These are phyloP conservation scores for Hypholoma fasciculare DNA, from an alignment of 768 basidiomycete genomes.

Conservation along the genomic window DNA sequence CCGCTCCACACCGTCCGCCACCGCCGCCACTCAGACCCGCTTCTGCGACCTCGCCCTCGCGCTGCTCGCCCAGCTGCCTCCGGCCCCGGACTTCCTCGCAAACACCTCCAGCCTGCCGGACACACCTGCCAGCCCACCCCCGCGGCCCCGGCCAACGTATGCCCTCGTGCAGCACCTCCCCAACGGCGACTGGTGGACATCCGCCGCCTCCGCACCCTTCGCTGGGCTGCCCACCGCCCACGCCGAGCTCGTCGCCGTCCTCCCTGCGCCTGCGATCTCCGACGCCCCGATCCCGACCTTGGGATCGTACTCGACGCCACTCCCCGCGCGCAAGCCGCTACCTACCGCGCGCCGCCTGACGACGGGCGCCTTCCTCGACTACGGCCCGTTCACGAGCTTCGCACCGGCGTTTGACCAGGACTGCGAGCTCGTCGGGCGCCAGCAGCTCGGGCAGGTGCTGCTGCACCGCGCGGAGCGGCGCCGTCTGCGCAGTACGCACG, in stretches of 20 bases:
- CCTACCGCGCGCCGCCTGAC: conserved; percentile 56
- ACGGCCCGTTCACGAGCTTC: conserved; percentile 74
- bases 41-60: conserved; percentile 76
- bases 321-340: conserved; percentile 39
- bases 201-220: conserved; percentile 45
- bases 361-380: conserved; percentile 74
- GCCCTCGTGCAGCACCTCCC: conserved; percentile 82
- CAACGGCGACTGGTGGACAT: conserved; percentile 75
- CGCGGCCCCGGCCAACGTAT: conserved; percentile 50
- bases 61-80: conserved; percentile 71
- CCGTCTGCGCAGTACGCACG: conserved; percentile 24
- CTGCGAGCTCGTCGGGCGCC: conserved; percentile 67
- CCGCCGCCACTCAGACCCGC: conserved; percentile 66
- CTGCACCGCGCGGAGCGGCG: conserved; percentile 49
- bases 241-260: conserved; percentile 74
- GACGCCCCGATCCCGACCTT: conserved; percentile 45
- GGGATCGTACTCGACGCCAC: conserved; percentile 52
- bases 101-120: conserved; percentile 41
- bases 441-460: conserved; percentile 58
- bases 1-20: conserved; percentile 60
- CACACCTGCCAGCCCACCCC: conserved; percentile 19
- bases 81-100: conserved; percentile 43
- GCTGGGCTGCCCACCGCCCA: conserved; percentile 54
- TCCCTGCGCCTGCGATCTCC: conserved; percentile 58
- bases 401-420: conserved; percentile 81